phyloP scores from a whole-genome alignment of 73 alveolate genomes.

The Symbiodinium natans region DNA sequence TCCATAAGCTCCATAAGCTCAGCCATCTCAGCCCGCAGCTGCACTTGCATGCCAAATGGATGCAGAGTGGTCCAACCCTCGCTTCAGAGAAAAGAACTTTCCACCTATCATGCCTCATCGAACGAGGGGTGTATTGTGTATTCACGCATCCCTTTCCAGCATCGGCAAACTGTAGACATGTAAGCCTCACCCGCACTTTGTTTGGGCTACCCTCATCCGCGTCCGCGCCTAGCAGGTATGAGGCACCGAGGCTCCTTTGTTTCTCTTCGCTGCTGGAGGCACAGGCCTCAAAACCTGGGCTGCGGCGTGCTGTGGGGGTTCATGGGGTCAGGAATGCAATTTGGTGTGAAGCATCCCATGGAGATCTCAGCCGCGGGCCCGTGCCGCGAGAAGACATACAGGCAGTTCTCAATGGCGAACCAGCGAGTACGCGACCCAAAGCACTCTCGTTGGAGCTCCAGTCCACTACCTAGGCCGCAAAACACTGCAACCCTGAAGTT shows the following conservation, averaged over 20 bases:
- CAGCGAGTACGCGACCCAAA: slow-evolving; percentile 72
- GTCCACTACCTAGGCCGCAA: slow-evolving; percentile 28
- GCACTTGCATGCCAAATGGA: slow-evolving; percentile 67
- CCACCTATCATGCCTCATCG: no score
- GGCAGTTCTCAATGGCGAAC: slow-evolving; percentile 1
- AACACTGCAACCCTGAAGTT: no score
- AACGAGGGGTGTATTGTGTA: no score
- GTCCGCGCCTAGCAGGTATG: neutral
- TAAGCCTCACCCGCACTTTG: no score
- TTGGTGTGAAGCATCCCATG: neutral
- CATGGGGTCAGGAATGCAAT: neutral
- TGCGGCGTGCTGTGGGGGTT: neutral
- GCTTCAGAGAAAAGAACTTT: neutral
- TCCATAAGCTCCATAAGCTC: neutral
- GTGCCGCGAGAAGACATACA: neutral
- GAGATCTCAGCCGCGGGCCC: neutral
- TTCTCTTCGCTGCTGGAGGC: neutral
- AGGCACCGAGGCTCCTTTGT: neutral
- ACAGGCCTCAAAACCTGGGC: neutral
- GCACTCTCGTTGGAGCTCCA: slow-evolving; percentile 68
- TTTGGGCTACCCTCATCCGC: no score
- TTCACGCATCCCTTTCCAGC: no score
- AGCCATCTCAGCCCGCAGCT: neutral
- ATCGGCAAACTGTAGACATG: no score
- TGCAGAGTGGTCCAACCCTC: slow-evolving; percentile 83